Percentiles rank a stretch among this genome's conserved stretches.
Conservation (phyloP, 805 yeast genomes). For the Metschnikowia continentalis region DNA sequence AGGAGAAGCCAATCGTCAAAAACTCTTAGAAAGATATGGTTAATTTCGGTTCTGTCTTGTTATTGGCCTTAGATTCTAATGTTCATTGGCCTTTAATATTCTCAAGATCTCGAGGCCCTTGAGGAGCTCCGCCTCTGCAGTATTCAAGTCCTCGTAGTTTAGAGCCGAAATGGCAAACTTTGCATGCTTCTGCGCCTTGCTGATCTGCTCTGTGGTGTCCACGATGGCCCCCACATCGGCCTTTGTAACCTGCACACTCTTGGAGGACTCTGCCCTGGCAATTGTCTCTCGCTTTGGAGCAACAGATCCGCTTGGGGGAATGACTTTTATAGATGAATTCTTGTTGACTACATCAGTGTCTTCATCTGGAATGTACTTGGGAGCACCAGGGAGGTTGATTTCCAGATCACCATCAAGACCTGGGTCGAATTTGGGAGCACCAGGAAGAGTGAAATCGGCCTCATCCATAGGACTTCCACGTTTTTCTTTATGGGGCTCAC, state of each 20-base stretch:
- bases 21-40: conserved; percentile 15
- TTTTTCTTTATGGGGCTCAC: neutral
- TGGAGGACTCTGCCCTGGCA: neutral
- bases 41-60: neutral
- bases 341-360: conserved; percentile 36
- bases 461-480: neutral
- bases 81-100: conserved; percentile 1
- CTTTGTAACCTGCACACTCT: conserved; percentile 17
- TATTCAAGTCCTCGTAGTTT: conserved; percentile 67
- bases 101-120: conserved; percentile 48
- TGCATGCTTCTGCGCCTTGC: conserved; percentile 63
- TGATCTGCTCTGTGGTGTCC: conserved; percentile 51
- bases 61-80: neutral
- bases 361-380: conserved; percentile 38
- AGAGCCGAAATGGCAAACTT: conserved; percentile 76
- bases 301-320: conserved; percentile 20
- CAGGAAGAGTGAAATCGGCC: conserved; percentile 25
- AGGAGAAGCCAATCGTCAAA: conserved; percentile 8
- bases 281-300: neutral
- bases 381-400: conserved; percentile 39
- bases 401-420: neutral
- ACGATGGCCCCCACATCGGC: conserved; percentile 48
- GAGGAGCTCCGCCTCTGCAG: conserved; percentile 60
- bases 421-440: conserved; percentile 36
- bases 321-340: conserved; percentile 34